Evolutionary conservation across 257 asterid genomes (phyloP).

Genomic region (Nicotiana benthamiana): DNA sequence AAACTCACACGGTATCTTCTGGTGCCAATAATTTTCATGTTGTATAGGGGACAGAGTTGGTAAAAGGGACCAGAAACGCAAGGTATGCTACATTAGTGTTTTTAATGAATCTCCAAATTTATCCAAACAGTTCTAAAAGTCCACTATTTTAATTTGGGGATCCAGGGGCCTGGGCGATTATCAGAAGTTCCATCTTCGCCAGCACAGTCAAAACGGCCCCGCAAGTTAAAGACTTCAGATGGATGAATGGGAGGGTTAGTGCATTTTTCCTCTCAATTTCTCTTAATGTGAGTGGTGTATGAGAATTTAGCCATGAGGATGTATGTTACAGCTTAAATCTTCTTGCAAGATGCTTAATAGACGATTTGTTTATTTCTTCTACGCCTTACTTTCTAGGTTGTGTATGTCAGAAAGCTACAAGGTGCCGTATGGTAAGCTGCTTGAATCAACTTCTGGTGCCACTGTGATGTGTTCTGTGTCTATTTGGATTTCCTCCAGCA

Average conservation of each 20-base stretch:
- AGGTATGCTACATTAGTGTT: slow-evolving; percentile 32
- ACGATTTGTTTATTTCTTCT: background rate
- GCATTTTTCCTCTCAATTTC: background rate
- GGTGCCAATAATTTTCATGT: slow-evolving; percentile 7
- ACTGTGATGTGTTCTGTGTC: background rate
- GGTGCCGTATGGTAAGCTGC: background rate
- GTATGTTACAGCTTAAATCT: background rate
- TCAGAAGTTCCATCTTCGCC: slow-evolving; percentile 85
- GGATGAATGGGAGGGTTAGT: slow-evolving; percentile 17
- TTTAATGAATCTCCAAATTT: background rate
- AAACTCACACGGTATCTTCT: background rate
- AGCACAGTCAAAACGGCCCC: slow-evolving; percentile 78
- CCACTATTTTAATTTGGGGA: slow-evolving; percentile 4
- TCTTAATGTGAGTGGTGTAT: background rate
- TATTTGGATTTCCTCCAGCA: background rate
- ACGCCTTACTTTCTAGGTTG: background rate
- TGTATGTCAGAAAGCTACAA: background rate
- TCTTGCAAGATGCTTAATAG: background rate
- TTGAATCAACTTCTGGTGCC: background rate
- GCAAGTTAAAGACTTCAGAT: slow-evolving; percentile 65
- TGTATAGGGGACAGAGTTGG: slow-evolving; percentile 64
- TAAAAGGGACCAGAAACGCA: slow-evolving; percentile 87
- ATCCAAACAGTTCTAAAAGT: background rate
- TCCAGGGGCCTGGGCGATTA: slow-evolving; percentile 68
- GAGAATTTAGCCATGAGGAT: background rate